Conservation (phyloP, 2,329 filamentous ascomycete genomes). For the Pochonia chlamydosporia region DNA sequence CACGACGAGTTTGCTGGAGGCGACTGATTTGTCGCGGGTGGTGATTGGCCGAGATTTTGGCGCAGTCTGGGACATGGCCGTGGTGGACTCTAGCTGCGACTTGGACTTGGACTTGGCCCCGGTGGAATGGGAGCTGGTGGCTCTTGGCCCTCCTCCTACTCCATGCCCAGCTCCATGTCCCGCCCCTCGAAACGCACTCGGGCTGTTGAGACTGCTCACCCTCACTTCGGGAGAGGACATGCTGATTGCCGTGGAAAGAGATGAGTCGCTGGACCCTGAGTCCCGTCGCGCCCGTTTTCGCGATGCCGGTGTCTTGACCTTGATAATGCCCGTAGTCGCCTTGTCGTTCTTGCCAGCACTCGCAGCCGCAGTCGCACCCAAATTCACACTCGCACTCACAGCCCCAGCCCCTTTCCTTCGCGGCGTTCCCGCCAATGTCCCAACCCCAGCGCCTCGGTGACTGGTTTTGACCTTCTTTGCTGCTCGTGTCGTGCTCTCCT, state of each 20-base stretch:
- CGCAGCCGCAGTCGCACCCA: constrained; percentile 2
- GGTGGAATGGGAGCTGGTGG: too few relatives aligned
- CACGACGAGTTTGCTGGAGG: constrained; percentile 29
- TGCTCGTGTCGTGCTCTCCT: constrained; percentile 16
- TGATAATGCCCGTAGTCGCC: constrained; percentile 11
- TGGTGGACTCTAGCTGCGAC: too few relatives aligned
- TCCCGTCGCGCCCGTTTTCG: constrained; percentile 28
- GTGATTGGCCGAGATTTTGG: constrained; percentile 26
- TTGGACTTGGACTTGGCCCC: too few relatives aligned
- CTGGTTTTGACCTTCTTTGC: constrained; percentile 31
- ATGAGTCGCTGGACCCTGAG: constrained; percentile 36
- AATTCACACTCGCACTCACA: background rate
- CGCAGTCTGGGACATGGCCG: constrained; percentile 27
- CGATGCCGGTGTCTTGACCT: constrained; percentile 28
- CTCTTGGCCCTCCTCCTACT: background rate
- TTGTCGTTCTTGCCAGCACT: background rate
- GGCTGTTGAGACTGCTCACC: constrained; percentile 12
- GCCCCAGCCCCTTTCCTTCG: background rate
- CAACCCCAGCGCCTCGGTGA: constrained; percentile 12
- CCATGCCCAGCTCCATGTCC: constrained; percentile 2
- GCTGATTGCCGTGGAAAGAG: constrained; percentile 34
- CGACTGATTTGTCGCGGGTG: constrained; percentile 32
- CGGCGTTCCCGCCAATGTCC: background rate
- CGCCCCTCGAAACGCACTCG: constrained; percentile 1
- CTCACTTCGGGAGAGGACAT: constrained; percentile 33